Evolutionary conservation across 169 alveolate species (phyloP).

Genomic region (Cryptosporidium andersoni): DNA sequence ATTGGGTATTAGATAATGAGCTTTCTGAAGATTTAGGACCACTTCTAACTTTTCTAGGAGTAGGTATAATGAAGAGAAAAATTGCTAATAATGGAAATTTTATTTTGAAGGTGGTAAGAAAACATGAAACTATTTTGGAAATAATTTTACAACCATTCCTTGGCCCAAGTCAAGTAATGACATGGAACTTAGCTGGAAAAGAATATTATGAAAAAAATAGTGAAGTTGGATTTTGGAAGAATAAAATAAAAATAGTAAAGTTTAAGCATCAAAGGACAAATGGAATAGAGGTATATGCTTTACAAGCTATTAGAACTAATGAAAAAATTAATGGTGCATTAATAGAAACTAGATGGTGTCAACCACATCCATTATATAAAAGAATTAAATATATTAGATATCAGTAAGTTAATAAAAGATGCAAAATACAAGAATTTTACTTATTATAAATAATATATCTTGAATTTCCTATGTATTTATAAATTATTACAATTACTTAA

Average conservation of each 20-base stretch:
- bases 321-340: slow-evolving; percentile 14
- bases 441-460: too few relatives aligned
- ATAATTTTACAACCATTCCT: slow-evolving; percentile 49
- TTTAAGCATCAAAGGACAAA: slow-evolving; percentile 45
- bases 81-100: slow-evolving; percentile 46
- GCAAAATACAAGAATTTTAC: background rate
- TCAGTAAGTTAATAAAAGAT: slow-evolving; percentile 24
- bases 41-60: slow-evolving; percentile 26
- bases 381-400: slow-evolving; percentile 52
- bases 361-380: slow-evolving; percentile 1
- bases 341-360: slow-evolving; percentile 67
- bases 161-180: slow-evolving; percentile 56
- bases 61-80: slow-evolving; percentile 44
- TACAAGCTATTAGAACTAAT: slow-evolving; percentile 19
- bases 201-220: slow-evolving; percentile 18
- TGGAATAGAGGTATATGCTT: slow-evolving; percentile 10
- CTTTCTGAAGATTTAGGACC: slow-evolving; percentile 39
- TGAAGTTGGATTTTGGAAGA: slow-evolving; percentile 56
- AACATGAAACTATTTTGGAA: slow-evolving; percentile 1
- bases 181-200: slow-evolving; percentile 51
- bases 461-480: too few relatives aligned
- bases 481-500: too few relatives aligned
- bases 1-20: slow-evolving; percentile 22
- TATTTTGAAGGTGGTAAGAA: slow-evolving; percentile 15
- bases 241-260: slow-evolving; percentile 35